A percentile compares a stretch with the other conserved stretches of the same genome.
Conservation (phyloP, 768 basidiomycete species). For the Calocera viscosa region DNA sequence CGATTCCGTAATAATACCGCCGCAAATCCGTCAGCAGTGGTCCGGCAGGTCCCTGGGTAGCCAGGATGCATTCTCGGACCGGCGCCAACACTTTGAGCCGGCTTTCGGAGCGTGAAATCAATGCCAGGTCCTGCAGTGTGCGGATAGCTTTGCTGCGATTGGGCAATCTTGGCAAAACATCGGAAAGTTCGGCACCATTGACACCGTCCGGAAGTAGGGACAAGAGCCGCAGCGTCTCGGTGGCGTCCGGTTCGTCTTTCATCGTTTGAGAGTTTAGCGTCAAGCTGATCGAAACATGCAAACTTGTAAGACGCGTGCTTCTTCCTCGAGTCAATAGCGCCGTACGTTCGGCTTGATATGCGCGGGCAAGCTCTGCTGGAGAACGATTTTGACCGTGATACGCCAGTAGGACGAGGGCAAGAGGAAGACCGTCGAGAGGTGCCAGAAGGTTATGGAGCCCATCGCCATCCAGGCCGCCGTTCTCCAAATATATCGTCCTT, state of each 20-base stretch:
- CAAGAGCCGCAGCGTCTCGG: slow-evolving; percentile 19
- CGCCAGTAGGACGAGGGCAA: not conserved
- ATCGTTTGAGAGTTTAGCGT: slow-evolving; percentile 19
- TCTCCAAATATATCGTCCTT: not conserved
- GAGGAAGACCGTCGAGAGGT: not conserved
- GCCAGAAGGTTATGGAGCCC: not conserved
- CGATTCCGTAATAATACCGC: no score
- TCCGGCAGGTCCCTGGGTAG: no score
- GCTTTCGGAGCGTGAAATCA: no score
- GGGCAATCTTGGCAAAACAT: no score
- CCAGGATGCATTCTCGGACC: no score
- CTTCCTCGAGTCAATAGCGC: not conserved
- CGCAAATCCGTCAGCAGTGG: no score
- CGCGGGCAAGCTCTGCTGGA: not conserved
- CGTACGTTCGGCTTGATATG: not conserved
- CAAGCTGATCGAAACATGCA: slow-evolving; percentile 20
- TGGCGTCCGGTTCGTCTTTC: slow-evolving; percentile 19
- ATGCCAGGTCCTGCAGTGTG: no score
- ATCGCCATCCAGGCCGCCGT: not conserved
- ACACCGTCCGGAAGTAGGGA: slow-evolving; percentile 24
- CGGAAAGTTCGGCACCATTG: no score
- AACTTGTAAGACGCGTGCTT: slow-evolving; percentile 15
- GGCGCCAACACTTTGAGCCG: no score
- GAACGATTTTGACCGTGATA: not conserved
- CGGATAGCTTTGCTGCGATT: no score